Base-by-base conservation (phyloP, 176 grass and related monocot genomes). In the Triticum urartu region DNA sequence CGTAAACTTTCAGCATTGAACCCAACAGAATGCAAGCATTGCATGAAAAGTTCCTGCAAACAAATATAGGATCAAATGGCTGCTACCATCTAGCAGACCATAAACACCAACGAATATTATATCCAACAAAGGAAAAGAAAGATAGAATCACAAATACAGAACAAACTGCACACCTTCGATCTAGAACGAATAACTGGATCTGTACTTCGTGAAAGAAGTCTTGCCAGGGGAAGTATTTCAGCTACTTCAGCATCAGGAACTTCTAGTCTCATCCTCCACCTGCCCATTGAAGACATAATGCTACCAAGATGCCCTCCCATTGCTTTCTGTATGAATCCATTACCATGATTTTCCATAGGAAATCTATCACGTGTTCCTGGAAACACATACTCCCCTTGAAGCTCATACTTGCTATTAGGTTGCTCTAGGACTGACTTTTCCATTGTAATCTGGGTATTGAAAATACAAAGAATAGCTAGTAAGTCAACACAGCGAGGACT, bases 161-260 rank as follows among this genome's bases (percentile, higher is more conserved):
- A 82, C 38, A 78, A 89, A 79, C 64, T 76, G 18, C 70, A 12
- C 72, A 98, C 97, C 89, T 98, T 98, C 13, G 97, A 94, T 89
- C 94, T 94, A 50, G 93, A 95, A 79, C 80, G 91, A 84, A 98
- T 93, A 83, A 88, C 92, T 86, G 97, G 97, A 85, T 98, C 97
- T 71, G 94, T 98, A 88, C 97, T 98, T 79, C 97, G 94, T 86
- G 97, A 98, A 80, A 98, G 88, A 79, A 98, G 94, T 78, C 92
- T 94, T 79, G 93, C 93, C 84, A 98, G 87, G 81, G 97, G 97
- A 91, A 98, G 94, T 85, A 98, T 98, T 91, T 98, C 97, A 91
- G 93, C 92, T 89, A 95, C 92, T 94, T 98, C 94, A 87, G 97
- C 97, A 74, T 79, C 89, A 14, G 97, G 97, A 84, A 95, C 97